These are phyloP conservation scores for Volvariella volvacea DNA, from an alignment of 1,284 basidiomycete genomes.

Conservation along the genomic window DNA sequence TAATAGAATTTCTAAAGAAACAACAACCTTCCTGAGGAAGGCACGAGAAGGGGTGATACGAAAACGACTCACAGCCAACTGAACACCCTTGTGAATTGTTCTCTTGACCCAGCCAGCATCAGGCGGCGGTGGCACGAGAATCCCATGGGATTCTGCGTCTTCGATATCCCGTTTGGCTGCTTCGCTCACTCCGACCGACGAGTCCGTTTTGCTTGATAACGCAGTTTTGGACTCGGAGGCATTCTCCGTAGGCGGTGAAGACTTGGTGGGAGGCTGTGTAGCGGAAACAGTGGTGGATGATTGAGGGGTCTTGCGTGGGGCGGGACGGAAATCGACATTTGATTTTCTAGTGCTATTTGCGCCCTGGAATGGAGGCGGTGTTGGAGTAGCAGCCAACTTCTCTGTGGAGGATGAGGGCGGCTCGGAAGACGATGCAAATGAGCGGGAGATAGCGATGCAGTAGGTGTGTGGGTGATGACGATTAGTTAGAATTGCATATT, in stretches of 20 bases:
- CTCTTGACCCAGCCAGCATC: conserved; percentile 48
- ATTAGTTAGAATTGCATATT: neutral
- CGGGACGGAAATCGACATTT: conserved; percentile 59
- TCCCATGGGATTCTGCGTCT: conserved; percentile 60
- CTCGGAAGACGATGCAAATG: neutral
- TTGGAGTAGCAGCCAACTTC: neutral
- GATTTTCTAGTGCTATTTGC: conserved; percentile 31
- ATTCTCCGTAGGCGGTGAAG: conserved; percentile 1
- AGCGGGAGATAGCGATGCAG: neutral
- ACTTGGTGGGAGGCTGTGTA: conserved; percentile 15
- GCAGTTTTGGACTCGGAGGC: conserved; percentile 4
- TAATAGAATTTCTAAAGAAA: conserved; percentile 68
- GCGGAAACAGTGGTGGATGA: conserved; percentile 14
- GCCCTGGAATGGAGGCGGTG: neutral
- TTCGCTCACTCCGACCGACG: no score
- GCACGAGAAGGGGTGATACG: neutral
- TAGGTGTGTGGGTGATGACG: neutral
- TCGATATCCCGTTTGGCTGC: conserved; percentile 55
- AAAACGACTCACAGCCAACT: conserved; percentile 53
- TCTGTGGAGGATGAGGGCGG: neutral
- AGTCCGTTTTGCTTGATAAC: conserved; percentile 24
- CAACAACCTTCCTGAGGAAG: conserved; percentile 8
- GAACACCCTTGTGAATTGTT: conserved; percentile 58
- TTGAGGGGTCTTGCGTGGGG: conserved; percentile 47
- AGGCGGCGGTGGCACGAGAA: conserved; percentile 56